Percentiles rank a stretch among this genome's conserved stretches.
Conservation (phyloP, 2,329 filamentous ascomycete genomes). For the Beauveria sp. region DNA sequence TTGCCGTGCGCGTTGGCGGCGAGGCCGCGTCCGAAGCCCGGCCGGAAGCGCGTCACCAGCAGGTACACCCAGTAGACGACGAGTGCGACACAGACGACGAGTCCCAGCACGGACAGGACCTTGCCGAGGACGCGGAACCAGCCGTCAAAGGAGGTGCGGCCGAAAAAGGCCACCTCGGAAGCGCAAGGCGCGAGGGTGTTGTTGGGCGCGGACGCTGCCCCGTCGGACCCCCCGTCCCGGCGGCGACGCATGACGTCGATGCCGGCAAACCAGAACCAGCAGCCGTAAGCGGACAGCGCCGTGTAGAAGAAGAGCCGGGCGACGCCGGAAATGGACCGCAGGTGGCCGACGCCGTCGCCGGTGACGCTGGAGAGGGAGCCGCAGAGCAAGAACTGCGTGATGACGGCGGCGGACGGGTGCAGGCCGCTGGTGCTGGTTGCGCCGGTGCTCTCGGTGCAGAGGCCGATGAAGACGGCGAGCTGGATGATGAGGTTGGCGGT, state of each 20-base stretch:
- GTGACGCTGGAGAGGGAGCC: conserved; percentile 20
- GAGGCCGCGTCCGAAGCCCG: conserved; percentile 11
- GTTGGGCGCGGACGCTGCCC: too few relatives aligned
- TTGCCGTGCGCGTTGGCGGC: not conserved
- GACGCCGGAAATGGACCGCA: conserved; percentile 16
- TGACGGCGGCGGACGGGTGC: conserved; percentile 16
- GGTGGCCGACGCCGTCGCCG: conserved; percentile 18
- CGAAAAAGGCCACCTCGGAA: conserved; percentile 16
- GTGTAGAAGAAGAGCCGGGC: conserved; percentile 18
- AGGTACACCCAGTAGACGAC: conserved; percentile 6
- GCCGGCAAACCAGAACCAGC: conserved; percentile 20
- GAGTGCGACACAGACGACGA: conserved; percentile 14
- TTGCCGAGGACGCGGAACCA: conserved; percentile 17
- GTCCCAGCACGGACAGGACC: conserved; percentile 12
- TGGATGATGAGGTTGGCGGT: conserved; percentile 25
- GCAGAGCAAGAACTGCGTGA: conserved; percentile 20
- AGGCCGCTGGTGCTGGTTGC: not conserved
- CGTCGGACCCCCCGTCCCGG: not conserved
- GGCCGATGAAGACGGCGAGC: conserved; percentile 21
- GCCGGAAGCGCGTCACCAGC: conserved; percentile 9
- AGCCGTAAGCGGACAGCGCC: conserved; percentile 17
- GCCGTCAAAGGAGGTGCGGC: conserved; percentile 13
- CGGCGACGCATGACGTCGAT: conserved; percentile 14
- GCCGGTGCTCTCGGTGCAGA: conserved; percentile 18
- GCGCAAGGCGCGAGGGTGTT: too few relatives aligned